Base-by-base conservation (phyloP, 2,329 filamentous ascomycete genomes). In the Beauveria sp. region DNA sequence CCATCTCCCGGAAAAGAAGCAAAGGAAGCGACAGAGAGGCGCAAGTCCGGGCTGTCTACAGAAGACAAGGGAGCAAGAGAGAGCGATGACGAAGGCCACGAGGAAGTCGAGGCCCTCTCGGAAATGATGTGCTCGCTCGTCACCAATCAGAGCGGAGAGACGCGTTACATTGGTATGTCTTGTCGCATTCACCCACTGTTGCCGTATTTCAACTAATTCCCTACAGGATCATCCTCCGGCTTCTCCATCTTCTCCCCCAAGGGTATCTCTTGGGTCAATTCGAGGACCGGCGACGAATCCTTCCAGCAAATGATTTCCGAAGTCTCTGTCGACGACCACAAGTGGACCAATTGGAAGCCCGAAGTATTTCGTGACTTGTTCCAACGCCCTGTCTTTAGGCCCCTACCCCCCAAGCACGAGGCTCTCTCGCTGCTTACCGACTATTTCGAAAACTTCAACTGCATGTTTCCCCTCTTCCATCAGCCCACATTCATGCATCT, bases 91-190 rank as follows among this genome's bases (percentile, higher is more conserved):
- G 73, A 77, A 62, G 69, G 76, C 72, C 65, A 70, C 2, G 65
- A 68, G 52, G 68, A 96, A 69, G 90, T 96, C 1, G 93, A 96
- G 72, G 88, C 87, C 1, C 76, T 99, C 62, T 96, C 93, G 1
- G 95, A 99, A 76, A 95, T 97, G 89, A 98, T 99, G 95, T 98
- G 93, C 75, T 97, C 93, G 3, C 78, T 99, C 38, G 93, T 99
- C 34, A 98, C 93, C 1, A 98, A 96, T 71, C 92, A 93, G 68
- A 89, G 86, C 65, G 95, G 95, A 60, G 95, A 99, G 78, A 97
- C 93, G 8, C 84, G 95, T 75, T 99, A 96, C 72, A 96, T 98
- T 67, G 95, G 91, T 93, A 81, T 58, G 82, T 66, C 40, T 45
- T 7, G 7, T 46, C 48, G 6, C 10, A 45, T 24, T 22, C 10